Percentiles rank a stretch among this genome's conserved stretches.
These are phyloP conservation scores for Astrothelium macrocarpum DNA, from an alignment of 495 filamentous ascomycete species.

Conservation along the genomic window DNA sequence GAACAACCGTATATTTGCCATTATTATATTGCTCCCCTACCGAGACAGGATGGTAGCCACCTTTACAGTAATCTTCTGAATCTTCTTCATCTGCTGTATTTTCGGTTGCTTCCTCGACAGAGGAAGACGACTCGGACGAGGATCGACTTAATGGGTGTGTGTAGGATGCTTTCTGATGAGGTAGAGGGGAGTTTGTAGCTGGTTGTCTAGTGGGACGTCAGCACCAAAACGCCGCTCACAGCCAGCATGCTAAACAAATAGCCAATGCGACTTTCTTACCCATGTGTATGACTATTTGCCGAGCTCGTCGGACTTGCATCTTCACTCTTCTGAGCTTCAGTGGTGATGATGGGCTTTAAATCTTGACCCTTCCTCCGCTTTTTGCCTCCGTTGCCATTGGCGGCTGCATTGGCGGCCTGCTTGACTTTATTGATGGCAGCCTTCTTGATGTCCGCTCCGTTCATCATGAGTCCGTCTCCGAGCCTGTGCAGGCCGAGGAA, in stretches of 20 bases:
- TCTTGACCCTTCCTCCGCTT: constrained; percentile 35
- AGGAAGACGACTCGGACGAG: constrained; percentile 67
- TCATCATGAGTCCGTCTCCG: constrained; percentile 50
- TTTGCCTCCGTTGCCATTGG: constrained; percentile 33
- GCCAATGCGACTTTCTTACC: neutral
- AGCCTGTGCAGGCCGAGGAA: neutral
- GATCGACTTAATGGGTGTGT: constrained; percentile 55
- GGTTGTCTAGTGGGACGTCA: neutral
- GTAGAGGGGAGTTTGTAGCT: constrained; percentile 29
- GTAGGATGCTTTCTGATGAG: constrained; percentile 40
- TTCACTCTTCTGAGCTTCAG: constrained; percentile 31
- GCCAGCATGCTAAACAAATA: neutral
- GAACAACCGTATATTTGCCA: constrained; percentile 89
- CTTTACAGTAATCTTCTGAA: constrained; percentile 98
- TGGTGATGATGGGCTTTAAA: constrained; percentile 34
- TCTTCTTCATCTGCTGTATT: constrained; percentile 97
- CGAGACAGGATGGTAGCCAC: constrained; percentile 88
- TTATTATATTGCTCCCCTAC: constrained; percentile 97
- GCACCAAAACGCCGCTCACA: neutral
- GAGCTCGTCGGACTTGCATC: constrained; percentile 29
- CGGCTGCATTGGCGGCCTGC: constrained; percentile 48
- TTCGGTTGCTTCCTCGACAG: constrained; percentile 68
- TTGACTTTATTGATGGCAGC: constrained; percentile 71
- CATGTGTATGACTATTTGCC: constrained; percentile 13
- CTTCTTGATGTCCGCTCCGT: constrained; percentile 63